Evolutionary conservation across 495 filamentous ascomycete species (phyloP).

Genomic region (Penicillium lagena): DNA sequence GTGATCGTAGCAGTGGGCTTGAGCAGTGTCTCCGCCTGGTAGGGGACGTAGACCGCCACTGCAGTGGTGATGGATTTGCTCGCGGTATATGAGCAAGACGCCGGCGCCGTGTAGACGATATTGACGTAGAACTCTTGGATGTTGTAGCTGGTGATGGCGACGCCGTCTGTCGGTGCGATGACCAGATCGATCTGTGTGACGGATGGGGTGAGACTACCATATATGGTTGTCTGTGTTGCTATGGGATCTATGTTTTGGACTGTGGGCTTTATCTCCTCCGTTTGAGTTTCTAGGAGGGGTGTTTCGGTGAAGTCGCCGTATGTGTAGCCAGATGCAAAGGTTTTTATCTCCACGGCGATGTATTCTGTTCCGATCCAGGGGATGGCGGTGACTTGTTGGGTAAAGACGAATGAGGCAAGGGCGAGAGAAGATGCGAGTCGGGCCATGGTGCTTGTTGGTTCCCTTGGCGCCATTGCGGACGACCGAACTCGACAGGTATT

Average conservation of each 20-base stretch:
- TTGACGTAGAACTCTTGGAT: constrained; percentile 15
- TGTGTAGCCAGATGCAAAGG: constrained; percentile 2
- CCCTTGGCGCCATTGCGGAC: no score
- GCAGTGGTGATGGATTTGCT: constrained; percentile 10
- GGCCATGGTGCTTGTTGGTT: not conserved
- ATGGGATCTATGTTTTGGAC: not conserved
- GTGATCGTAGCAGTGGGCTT: constrained; percentile 10
- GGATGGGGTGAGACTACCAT: no score
- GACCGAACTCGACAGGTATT: no score
- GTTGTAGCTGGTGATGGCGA: constrained; percentile 6
- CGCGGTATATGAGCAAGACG: constrained; percentile 14
- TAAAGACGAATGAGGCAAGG: not conserved
- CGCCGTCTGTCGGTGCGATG: constrained; percentile 6
- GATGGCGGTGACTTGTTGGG: not conserved
- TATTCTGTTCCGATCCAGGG: constrained; percentile 13
- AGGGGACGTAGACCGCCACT: constrained; percentile 10
- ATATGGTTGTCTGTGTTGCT: no score
- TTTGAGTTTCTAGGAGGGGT: constrained; percentile 1
- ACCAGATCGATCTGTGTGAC: constrained; percentile 9
- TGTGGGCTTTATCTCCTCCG: constrained; percentile 4
- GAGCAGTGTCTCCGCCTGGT: constrained; percentile 5
- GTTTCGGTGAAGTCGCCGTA: constrained; percentile 3
- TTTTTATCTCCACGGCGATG: constrained; percentile 3
- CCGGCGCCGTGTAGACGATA: constrained; percentile 21
- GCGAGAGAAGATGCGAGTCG: not conserved